Evolutionary conservation across 2,329 filamentous ascomycete genomes (phyloP), one percentile per base, ranked within the genome.

Genomic region (Esteya vermicola): DNA sequence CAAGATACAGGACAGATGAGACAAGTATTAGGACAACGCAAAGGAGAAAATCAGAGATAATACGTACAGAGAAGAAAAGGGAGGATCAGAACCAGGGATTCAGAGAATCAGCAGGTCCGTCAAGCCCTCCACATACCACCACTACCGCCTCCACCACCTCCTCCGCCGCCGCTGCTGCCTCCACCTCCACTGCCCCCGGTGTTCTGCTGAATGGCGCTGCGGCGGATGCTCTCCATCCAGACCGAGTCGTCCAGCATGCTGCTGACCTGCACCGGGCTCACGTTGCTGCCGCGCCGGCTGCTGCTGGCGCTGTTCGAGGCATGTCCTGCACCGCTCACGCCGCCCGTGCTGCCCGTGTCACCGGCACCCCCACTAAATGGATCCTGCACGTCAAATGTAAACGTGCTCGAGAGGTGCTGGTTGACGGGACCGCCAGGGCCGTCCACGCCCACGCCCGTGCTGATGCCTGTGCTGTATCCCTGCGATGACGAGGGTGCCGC

Each of bases 201-300:
- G 14, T 60, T 64, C 38, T 63, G 62, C 39, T 70, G 71, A 39
- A 86, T 94, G 50, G 91, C 85, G 61, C 85, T 93, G 46, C 85
- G 72, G 47, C 86, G 71, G 48, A 95, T 86, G 64, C 84, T 93
- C 61, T 93, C 85, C 38, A 89, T 84, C 89, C 89, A 96, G 14
- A 83, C 80, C 16, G 85, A 91, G 52, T 89, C 83, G 52, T 91
- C 85, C 40, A 96, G 70, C 54, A 91, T 82, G 49, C 86, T 78
- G 57, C 88, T 75, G 49, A 93, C 82, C 51, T 86, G 81, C 36
- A 78, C 73, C 37, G 80, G 78, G 52, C 76, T 85, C 42, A 88
- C 78, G 6, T 70, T 67, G 57, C 81, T 86, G 40, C 72, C 75
- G 20, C 77, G 72, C 33, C 79, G 64, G 50, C 73, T 73, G 53